Conservation (phyloP, 306 rosid species). For the Boehmeria nivea region DNA sequence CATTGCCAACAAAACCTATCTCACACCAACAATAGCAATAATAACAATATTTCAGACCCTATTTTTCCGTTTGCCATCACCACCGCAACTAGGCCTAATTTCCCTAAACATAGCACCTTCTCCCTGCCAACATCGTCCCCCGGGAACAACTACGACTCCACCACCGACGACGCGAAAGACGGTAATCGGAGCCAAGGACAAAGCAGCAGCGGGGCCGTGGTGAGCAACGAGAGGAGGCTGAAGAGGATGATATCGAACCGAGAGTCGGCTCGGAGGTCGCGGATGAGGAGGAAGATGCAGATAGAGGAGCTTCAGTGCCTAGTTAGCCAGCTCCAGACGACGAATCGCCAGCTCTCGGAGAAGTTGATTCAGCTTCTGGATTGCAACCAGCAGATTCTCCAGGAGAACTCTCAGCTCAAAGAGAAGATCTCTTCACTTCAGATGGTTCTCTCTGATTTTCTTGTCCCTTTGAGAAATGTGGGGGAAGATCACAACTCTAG, state of each 20-base stretch:
- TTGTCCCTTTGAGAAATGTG: constrained; percentile 20
- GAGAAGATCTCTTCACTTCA: constrained; percentile 43
- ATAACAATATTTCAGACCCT: neutral
- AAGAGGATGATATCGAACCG: constrained; percentile 41
- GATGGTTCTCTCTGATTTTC: constrained; percentile 24
- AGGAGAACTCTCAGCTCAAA: constrained; percentile 42
- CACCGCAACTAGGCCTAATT: constrained; percentile 6
- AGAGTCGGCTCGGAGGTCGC: constrained; percentile 33
- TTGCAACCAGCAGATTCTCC: constrained; percentile 40
- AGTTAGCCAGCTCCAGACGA: constrained; percentile 28
- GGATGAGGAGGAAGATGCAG: constrained; percentile 40
- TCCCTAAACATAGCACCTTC: too few species aligned
- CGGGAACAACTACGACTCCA: constrained; percentile 2
- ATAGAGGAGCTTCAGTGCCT: constrained; percentile 34
- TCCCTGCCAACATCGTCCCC: constrained; percentile 14
- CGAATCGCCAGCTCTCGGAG: constrained; percentile 36
- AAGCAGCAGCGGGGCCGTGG: neutral
- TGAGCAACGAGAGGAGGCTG: constrained; percentile 23
- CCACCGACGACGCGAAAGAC: constrained; percentile 5
- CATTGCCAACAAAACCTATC: neutral
- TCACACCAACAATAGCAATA: constrained; percentile 2
- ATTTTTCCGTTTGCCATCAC: neutral
- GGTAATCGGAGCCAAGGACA: constrained; percentile 3
- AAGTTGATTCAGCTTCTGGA: constrained; percentile 35
- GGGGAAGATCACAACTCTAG: constrained; percentile 20